phyloP scores from a whole-genome alignment of 768 basidiomycete species.

The Rossbeevera mucosa region DNA sequence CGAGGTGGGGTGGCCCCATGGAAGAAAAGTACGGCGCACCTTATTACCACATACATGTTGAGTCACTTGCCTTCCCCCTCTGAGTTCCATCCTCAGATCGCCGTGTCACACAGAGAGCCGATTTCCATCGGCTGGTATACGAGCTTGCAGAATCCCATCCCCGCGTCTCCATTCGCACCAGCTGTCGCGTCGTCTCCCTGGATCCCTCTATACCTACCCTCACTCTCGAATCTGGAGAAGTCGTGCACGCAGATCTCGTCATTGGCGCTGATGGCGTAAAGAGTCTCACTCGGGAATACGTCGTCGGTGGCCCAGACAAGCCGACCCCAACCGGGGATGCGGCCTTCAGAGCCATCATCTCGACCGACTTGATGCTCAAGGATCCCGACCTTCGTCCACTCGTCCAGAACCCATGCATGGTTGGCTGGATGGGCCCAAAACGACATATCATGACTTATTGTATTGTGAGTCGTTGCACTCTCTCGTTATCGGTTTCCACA shows the following conservation, averaged over 20 bases:
- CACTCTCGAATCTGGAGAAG: constrained; percentile 40
- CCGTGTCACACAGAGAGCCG: constrained; percentile 34
- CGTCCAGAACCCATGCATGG: constrained; percentile 49
- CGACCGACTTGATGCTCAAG: constrained; percentile 38
- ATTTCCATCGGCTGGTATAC: constrained; percentile 39
- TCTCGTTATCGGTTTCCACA: background rate
- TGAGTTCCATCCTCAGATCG: background rate
- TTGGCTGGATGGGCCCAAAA: constrained; percentile 56
- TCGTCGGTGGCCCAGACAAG: constrained; percentile 44
- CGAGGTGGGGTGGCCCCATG: constrained; percentile 34
- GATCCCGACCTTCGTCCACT: constrained; percentile 51
- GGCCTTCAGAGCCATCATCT: constrained; percentile 54
- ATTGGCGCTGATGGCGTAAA: constrained; percentile 53
- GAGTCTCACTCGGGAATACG: constrained; percentile 44
- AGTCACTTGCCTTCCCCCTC: background rate
- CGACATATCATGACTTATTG: constrained; percentile 43
- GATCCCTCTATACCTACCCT: constrained; percentile 33
- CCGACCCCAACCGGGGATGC: constrained; percentile 57
- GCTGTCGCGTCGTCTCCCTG: constrained; percentile 34
- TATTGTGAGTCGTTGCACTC: constrained; percentile 31
- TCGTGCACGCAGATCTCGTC: constrained; percentile 41
- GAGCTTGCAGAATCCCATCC: constrained; percentile 35
- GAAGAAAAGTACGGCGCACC: constrained; percentile 31
- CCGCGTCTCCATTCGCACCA: constrained; percentile 31
- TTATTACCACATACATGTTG: constrained; percentile 34